phyloP scores from a whole-genome alignment of 2,329 filamentous ascomycete genomes.

The Hypomyces rosellus region DNA sequence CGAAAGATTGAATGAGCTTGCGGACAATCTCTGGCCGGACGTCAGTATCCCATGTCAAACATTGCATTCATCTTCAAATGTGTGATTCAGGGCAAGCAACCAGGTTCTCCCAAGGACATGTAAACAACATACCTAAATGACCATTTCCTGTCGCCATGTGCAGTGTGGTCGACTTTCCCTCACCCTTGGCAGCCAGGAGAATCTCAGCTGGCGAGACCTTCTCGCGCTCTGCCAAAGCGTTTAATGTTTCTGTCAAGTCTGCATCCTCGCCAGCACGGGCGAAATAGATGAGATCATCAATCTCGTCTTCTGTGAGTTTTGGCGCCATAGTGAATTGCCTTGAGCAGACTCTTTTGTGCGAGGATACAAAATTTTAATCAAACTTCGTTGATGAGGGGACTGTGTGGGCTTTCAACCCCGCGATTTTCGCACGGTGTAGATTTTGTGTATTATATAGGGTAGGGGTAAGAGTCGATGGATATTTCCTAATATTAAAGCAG shows the following conservation, averaged over 20 bases:
- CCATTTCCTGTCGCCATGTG: conserved; percentile 95
- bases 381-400: conserved; percentile 30
- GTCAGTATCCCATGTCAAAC: neutral
- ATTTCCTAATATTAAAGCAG: neutral
- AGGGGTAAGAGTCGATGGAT: neutral
- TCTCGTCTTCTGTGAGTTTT: conserved; percentile 66
- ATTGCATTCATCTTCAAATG: neutral
- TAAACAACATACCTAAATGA: conserved; percentile 55
- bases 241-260: conserved; percentile 57
- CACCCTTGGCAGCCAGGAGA: conserved; percentile 64
- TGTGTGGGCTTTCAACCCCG: conserved; percentile 28
- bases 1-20: conserved; percentile 37
- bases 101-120: neutral
- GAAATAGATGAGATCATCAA: conserved; percentile 88
- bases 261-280: conserved; percentile 69
- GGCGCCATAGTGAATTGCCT: conserved; percentile 35
- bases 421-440: conserved; percentile 30
- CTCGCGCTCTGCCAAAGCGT: conserved; percentile 56
- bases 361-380: conserved; percentile 23
- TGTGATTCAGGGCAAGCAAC: neutral
- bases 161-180: conserved; percentile 70
- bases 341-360: conserved; percentile 3
- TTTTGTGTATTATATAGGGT: neutral
- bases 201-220: conserved; percentile 55
- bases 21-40: conserved; percentile 37